Percentiles rank a stretch among this genome's conserved stretches.
Conservation (phyloP, 495 filamentous ascomycete genomes). For the Staphylotrichum longicolle region DNA sequence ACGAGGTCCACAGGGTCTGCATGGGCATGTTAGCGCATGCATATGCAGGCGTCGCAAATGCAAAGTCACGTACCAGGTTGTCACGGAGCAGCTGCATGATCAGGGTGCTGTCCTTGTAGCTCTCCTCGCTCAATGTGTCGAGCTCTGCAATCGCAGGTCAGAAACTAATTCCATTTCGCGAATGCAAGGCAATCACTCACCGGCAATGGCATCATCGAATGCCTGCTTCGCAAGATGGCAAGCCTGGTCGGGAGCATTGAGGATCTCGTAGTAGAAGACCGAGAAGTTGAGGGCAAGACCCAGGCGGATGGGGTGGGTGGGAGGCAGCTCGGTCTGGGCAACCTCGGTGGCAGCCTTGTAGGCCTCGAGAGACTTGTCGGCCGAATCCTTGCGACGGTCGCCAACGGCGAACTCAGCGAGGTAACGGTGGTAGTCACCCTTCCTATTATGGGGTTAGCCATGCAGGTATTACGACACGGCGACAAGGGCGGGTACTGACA, state of each 20-base stretch:
- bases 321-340: slow-evolving; percentile 94
- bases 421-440: slow-evolving; percentile 99
- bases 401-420: slow-evolving; percentile 97
- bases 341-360: slow-evolving; percentile 99
- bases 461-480: not conserved
- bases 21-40: slow-evolving; percentile 17
- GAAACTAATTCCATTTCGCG: not conserved
- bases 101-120: slow-evolving; percentile 99
- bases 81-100: slow-evolving; percentile 99
- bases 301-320: slow-evolving; percentile 98
- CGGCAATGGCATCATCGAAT: slow-evolving; percentile 98
- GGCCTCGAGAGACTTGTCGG: slow-evolving; percentile 94
- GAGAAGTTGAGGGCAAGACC: slow-evolving; percentile 99
- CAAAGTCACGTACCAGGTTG: slow-evolving; percentile 74
- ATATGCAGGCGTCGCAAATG: not conserved
- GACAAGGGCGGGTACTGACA: slow-evolving; percentile 56
- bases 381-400: slow-evolving; percentile 95
- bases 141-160: slow-evolving; percentile 64
- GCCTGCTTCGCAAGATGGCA: slow-evolving; percentile 99
- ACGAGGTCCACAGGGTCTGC: slow-evolving; percentile 98
- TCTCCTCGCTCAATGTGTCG: slow-evolving; percentile 97
- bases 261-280: slow-evolving; percentile 99
- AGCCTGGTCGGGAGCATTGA: slow-evolving; percentile 97
- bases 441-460: slow-evolving; percentile 60
- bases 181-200: slow-evolving; percentile 50